phyloP scores from a whole-genome alignment of 2,329 filamentous ascomycete genomes.

The Talaromyces pinophilus region DNA sequence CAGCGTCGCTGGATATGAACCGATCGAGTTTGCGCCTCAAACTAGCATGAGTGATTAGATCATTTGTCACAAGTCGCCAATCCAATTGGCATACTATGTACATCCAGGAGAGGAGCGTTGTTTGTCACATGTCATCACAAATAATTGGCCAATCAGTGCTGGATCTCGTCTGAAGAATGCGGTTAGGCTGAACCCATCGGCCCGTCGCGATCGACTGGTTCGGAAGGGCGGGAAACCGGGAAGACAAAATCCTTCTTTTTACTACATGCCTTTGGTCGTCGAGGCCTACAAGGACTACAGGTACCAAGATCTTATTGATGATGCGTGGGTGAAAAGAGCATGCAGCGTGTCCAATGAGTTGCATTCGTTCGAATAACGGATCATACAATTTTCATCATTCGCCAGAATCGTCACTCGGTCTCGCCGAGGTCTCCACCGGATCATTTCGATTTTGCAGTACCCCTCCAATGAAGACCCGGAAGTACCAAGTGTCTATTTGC shows the following conservation, averaged over 20 bases:
- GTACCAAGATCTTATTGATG: background rate
- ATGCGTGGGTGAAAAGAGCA: background rate
- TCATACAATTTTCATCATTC: background rate
- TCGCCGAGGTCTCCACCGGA: conserved; percentile 10
- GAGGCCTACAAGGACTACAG: background rate
- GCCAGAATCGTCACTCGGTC: background rate
- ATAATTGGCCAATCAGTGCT: background rate
- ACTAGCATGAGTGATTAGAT: conserved; percentile 1
- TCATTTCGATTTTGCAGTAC: background rate
- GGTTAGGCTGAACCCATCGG: conserved; percentile 13
- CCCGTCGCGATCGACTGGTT: conserved; percentile 22
- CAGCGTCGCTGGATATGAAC: conserved; percentile 3
- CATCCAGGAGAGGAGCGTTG: background rate
- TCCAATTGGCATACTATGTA: background rate
- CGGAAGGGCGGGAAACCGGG: conserved; percentile 21
- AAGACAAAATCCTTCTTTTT: conserved; percentile 17
- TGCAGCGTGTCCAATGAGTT: background rate
- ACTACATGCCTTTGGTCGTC: conserved; percentile 6
- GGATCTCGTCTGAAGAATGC: background rate
- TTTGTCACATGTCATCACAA: conserved; percentile 15
- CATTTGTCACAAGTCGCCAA: background rate
- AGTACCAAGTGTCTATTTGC: background rate
- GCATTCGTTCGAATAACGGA: background rate
- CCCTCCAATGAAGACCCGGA: background rate
- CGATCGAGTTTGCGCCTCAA: conserved; percentile 7